Evolutionary conservation across 1,284 basidiomycete genomes (phyloP).

Genomic region (Lentinula novae-zelandiae): DNA sequence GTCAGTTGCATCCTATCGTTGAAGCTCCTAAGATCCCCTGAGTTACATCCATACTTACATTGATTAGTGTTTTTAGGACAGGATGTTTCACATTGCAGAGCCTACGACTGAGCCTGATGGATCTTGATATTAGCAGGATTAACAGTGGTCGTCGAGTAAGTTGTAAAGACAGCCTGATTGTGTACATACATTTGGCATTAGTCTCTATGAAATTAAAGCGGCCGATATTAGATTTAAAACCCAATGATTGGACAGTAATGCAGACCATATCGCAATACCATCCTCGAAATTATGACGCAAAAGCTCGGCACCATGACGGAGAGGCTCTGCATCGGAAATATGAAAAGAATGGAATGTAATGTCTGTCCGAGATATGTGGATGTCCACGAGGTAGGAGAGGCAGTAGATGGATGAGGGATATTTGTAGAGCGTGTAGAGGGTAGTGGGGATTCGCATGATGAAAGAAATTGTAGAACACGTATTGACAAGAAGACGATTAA

Average conservation of each 20-base stretch:
- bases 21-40: too few species aligned
- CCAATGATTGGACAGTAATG: neutral
- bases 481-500: neutral
- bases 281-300: neutral
- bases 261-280: neutral
- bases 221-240: neutral
- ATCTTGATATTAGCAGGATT: too few species aligned
- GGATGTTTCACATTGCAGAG: too few species aligned
- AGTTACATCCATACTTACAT: too few species aligned
- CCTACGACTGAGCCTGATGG: too few species aligned
- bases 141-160: too few species aligned
- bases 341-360: conserved; percentile 40
- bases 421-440: conserved; percentile 26
- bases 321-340: conserved; percentile 38
- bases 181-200: too few species aligned
- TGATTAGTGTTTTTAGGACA: too few species aligned
- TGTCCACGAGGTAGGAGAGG: conserved; percentile 20
- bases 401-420: conserved; percentile 17
- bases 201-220: neutral
- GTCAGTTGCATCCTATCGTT: too few species aligned
- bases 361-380: conserved; percentile 34
- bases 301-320: conserved; percentile 25
- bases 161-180: too few species aligned
- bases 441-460: conserved; percentile 24
- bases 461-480: neutral